A percentile compares a stretch with the other conserved stretches of the same genome.
Conservation (phyloP, 352 stramenopile genomes). For the Globisporangium yorkense region DNA sequence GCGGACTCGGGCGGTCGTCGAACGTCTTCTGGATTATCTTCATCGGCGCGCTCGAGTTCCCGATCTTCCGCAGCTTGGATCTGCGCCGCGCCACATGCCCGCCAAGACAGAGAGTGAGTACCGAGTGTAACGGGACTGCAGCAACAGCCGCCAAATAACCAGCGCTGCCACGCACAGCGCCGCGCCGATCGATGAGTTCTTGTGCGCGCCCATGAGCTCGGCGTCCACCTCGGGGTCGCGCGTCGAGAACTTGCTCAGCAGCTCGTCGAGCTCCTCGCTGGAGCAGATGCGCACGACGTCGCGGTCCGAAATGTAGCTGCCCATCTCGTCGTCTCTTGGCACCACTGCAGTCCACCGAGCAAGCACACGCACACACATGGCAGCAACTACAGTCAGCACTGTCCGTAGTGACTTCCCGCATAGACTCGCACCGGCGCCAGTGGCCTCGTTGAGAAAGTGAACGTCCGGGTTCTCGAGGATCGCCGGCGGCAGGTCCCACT, state of each 20-base stretch:
- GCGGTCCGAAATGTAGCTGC: conserved; percentile 52
- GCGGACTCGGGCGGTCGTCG: conserved; percentile 45
- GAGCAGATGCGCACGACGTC: conserved; percentile 74
- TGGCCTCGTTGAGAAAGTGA: conserved; percentile 77
- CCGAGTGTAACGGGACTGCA: neutral
- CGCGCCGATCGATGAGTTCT: conserved; percentile 46
- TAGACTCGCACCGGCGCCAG: conserved; percentile 28
- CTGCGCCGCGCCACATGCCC: conserved; percentile 15
- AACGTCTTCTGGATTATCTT: conserved; percentile 71
- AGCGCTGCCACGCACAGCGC: conserved; percentile 37
- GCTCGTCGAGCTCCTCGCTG: conserved; percentile 40
- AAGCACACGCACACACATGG: neutral
- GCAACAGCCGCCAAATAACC: too few species aligned
- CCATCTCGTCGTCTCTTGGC: conserved; percentile 44
- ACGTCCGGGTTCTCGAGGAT: conserved; percentile 30
- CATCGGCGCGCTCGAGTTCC: conserved; percentile 52
- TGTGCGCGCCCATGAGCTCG: conserved; percentile 56
- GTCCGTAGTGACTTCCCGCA: neutral
- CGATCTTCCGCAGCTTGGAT: conserved; percentile 64
- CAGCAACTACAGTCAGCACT: too few species aligned
- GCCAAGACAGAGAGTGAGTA: neutral
- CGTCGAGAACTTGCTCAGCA: conserved; percentile 63
- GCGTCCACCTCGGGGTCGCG: conserved; percentile 50
- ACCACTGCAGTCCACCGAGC: conserved; percentile 25
- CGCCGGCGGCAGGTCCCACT: conserved; percentile 41